These are phyloP conservation scores for Tuber microsphaerosporum DNA, from an alignment of 495 filamentous ascomycete genomes.

Conservation along the genomic window DNA sequence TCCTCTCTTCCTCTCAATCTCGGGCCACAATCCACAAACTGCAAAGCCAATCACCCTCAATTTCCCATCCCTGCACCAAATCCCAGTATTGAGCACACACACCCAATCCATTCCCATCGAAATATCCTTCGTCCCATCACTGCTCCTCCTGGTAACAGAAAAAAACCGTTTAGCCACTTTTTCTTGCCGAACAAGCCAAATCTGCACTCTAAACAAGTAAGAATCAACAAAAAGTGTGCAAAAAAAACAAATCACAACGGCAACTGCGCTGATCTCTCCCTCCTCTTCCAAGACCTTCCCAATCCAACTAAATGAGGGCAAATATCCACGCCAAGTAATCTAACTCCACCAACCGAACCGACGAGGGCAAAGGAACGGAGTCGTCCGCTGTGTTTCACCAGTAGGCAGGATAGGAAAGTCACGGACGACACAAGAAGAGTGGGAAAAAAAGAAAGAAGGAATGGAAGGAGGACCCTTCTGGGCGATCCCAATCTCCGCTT, in stretches of 20 bases:
- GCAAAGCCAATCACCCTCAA: conserved; percentile 4
- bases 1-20: not conserved
- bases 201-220: not conserved
- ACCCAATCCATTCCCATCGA: not conserved
- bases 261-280: not conserved
- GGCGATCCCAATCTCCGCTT: not conserved
- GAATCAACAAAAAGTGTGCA: not conserved
- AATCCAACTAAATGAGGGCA: not conserved
- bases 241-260: not conserved
- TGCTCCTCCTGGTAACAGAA: not conserved
- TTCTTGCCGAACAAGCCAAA: not conserved
- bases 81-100: not conserved
- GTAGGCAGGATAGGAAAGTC: not conserved
- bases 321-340: not conserved
- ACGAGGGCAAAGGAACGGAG: not conserved
- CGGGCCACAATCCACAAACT: conserved; percentile 3
- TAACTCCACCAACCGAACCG: not conserved
- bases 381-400: not conserved
- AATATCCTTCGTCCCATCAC: not conserved
- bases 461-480: not conserved
- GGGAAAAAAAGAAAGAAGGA: not conserved
- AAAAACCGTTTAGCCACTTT: not conserved
- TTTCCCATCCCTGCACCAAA: conserved; percentile 4
- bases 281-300: not conserved
- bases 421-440: not conserved